phyloP scores from a whole-genome alignment of 2,329 filamentous ascomycete genomes.

The Neofusicoccum umdonicola region DNA sequence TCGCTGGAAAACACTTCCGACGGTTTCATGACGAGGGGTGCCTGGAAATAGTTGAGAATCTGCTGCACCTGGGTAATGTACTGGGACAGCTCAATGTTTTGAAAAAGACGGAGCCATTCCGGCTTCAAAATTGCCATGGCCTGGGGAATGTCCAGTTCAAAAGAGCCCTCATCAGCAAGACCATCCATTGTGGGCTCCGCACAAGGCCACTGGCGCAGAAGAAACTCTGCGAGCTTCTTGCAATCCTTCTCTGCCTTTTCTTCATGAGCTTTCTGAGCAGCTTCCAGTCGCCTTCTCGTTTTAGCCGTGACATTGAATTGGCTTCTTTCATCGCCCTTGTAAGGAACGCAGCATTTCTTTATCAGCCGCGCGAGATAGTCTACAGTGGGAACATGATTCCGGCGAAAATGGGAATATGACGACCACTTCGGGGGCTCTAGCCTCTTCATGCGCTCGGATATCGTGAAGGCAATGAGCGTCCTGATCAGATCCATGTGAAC shows the following conservation, averaged over 20 bases:
- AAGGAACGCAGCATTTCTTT: conserved; percentile 21
- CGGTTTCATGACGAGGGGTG: background rate
- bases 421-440: conserved; percentile 37
- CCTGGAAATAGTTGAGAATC: conserved; percentile 30
- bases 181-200: conserved; percentile 20
- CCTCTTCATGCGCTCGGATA: conserved; percentile 40
- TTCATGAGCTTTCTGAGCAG: conserved; percentile 21
- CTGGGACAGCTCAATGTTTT: conserved; percentile 47
- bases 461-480: conserved; percentile 46
- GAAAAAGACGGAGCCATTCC: conserved; percentile 50
- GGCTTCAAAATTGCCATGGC: conserved; percentile 43
- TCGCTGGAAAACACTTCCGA: background rate
- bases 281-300: conserved; percentile 19
- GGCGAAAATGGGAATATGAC: conserved; percentile 35
- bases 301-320: conserved; percentile 18
- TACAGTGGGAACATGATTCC: conserved; percentile 32
- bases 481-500: conserved; percentile 43
- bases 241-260: conserved; percentile 29
- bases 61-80: conserved; percentile 47
- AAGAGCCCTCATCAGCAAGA: background rate
- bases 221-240: conserved; percentile 38
- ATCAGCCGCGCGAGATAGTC: conserved; percentile 34
- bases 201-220: conserved; percentile 42
- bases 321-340: conserved; percentile 21
- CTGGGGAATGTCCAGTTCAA: conserved; percentile 33